Conservation (phyloP, 2,329 filamentous ascomycete genomes). For the Dothistroma pini region DNA sequence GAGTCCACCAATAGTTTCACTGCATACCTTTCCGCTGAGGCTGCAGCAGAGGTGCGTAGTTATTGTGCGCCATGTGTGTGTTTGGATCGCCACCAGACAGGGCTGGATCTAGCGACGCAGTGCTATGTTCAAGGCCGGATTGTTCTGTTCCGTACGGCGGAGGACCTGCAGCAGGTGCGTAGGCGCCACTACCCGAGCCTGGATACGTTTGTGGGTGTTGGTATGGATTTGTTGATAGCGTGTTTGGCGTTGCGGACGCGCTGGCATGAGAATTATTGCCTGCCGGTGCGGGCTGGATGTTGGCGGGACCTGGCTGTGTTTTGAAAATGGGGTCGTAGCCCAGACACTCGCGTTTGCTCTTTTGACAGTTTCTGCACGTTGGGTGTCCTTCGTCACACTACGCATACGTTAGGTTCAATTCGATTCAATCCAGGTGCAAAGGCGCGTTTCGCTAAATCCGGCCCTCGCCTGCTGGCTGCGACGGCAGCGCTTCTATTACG, state of each 20-base stretch:
- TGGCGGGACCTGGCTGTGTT: constrained; percentile 63
- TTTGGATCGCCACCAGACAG: constrained; percentile 46
- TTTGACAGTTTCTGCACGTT: constrained; percentile 83
- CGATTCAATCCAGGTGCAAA: neutral
- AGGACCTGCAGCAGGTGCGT: constrained; percentile 12
- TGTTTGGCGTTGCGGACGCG: constrained; percentile 1
- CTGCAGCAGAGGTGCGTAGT: constrained; percentile 24
- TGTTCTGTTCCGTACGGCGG: constrained; percentile 5
- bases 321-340: constrained; percentile 89
- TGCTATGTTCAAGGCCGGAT: constrained; percentile 48
- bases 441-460: neutral
- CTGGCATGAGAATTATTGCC: constrained; percentile 16
- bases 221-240: constrained; percentile 2
- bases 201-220: constrained; percentile 13
- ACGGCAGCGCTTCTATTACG: neutral
- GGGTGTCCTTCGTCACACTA: constrained; percentile 97
- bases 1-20: neutral
- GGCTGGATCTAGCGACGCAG: constrained; percentile 61
- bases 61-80: constrained; percentile 24
- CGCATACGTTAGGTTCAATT: constrained; percentile 2
- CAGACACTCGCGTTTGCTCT: constrained; percentile 81
- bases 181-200: constrained; percentile 17
- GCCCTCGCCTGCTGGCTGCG: neutral
- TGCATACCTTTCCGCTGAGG: constrained; percentile 30
- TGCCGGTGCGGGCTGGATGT: constrained; percentile 65